Conservation (phyloP, 2,329 filamentous ascomycete species). For the Alternaria sp. region DNA sequence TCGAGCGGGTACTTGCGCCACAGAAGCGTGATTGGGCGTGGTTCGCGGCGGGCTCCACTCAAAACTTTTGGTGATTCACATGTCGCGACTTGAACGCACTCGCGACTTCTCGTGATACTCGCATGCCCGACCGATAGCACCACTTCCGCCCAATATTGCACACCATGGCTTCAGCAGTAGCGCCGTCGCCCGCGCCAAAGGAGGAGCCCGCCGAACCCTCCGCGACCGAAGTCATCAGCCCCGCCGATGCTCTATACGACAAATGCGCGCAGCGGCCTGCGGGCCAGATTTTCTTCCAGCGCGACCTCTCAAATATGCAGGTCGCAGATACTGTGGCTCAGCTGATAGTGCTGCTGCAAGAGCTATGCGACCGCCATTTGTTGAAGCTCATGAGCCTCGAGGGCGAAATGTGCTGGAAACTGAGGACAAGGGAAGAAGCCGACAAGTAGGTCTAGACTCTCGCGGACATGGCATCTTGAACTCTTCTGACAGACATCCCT, state of each 20-base stretch:
- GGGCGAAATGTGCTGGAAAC: constrained; percentile 46
- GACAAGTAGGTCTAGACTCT: constrained; percentile 39
- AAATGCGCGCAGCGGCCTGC: constrained; percentile 44
- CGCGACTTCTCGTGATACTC: constrained; percentile 5
- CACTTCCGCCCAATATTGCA: constrained; percentile 6
- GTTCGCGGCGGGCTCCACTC: constrained; percentile 3
- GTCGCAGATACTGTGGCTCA: constrained; percentile 43
- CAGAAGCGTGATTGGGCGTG: not conserved
- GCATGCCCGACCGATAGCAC: constrained; percentile 30
- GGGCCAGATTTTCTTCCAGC: constrained; percentile 50
- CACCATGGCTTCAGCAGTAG: constrained; percentile 33
- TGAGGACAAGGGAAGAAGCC: constrained; percentile 44
- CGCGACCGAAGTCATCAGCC: constrained; percentile 19
- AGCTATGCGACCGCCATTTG: constrained; percentile 45
- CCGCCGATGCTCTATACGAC: constrained; percentile 47
- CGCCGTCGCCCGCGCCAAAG: constrained; percentile 26
- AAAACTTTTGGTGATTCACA: constrained; percentile 9
- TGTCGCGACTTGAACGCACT: constrained; percentile 9
- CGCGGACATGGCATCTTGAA: not conserved
- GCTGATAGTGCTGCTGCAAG: constrained; percentile 41
- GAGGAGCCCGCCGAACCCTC: constrained; percentile 18
- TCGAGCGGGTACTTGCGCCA: not conserved
- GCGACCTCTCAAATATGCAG: constrained; percentile 47
- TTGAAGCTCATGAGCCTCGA: constrained; percentile 48
- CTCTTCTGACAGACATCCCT: constrained; percentile 11